phyloP scores from a whole-genome alignment of 2,329 filamentous ascomycete genomes.

The Drechslerella dactyloides region DNA sequence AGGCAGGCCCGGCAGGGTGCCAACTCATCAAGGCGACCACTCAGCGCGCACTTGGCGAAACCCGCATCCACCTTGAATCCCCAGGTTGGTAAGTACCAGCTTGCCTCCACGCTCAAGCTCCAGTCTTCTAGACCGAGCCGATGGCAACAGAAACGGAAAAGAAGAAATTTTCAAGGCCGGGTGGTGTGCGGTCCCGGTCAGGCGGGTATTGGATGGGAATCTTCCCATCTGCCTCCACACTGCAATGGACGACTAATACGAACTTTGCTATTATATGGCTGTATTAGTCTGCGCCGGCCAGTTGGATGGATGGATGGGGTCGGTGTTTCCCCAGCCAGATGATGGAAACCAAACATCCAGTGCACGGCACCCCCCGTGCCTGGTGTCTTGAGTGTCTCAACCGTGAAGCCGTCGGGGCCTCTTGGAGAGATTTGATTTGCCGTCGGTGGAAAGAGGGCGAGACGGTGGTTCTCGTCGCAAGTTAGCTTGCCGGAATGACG shows the following conservation, averaged over 20 bases:
- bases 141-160: not conserved
- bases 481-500: constrained; percentile 27
- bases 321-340: not conserved
- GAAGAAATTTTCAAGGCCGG: not conserved
- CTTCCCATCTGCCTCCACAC: constrained; percentile 14
- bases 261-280: too few species aligned
- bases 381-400: not conserved
- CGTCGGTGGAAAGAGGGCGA: constrained; percentile 9
- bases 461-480: constrained; percentile 5
- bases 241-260: too few species aligned
- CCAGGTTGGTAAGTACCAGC: too few species aligned
- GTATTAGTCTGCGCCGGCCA: too few species aligned
- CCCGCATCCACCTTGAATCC: constrained; percentile 11
- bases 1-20: constrained; percentile 26
- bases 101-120: constrained; percentile 6
- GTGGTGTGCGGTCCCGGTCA: constrained; percentile 29
- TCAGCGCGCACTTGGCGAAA: constrained; percentile 48
- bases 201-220: constrained; percentile 44
- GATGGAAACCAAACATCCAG: not conserved
- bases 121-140: not conserved
- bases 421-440: constrained; percentile 41
- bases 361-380: not conserved
- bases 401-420: constrained; percentile 10
- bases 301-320: not conserved
- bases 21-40: constrained; percentile 50